Conservation (phyloP, 164 flowering plant species). For the Brasenia schreberi region DNA sequence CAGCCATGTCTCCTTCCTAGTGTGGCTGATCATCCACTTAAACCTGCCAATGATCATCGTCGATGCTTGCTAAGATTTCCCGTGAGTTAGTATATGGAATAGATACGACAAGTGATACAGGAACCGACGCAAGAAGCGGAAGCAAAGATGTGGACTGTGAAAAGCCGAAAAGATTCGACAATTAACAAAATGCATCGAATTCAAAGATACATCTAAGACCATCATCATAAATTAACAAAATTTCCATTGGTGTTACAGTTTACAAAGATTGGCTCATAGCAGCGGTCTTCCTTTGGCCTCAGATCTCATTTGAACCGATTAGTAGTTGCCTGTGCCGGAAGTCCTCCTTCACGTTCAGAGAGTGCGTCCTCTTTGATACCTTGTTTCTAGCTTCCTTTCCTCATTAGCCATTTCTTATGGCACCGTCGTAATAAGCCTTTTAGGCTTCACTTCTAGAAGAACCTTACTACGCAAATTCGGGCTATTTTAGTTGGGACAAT, state of each 20-base stretch:
- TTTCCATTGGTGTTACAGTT: constrained; percentile 93
- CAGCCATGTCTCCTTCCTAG: too few species aligned
- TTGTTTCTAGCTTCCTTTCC: constrained; percentile 39
- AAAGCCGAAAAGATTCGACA: too few species aligned
- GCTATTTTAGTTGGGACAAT: constrained; percentile 12
- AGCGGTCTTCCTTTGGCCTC: constrained; percentile 69
- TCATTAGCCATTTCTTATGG: constrained; percentile 91
- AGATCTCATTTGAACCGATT: constrained; percentile 83
- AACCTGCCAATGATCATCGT: too few species aligned
- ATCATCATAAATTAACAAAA: constrained; percentile 32
- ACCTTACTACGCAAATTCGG: constrained; percentile 84
- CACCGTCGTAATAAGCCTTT: constrained; percentile 38
- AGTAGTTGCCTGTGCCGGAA: constrained; percentile 52
- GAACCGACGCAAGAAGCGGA: too few species aligned
- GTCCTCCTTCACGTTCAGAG: constrained; percentile 65
- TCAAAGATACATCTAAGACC: too few species aligned
- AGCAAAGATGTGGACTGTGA: too few species aligned
- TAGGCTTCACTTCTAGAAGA: constrained; percentile 51
- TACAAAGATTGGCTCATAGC: constrained; percentile 87
- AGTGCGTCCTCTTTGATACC: constrained; percentile 56
- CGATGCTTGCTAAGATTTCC: too few species aligned
- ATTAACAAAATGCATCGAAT: too few species aligned
- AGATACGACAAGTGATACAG: too few species aligned
- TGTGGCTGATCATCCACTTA: too few species aligned
- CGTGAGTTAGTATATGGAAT: too few species aligned